phyloP scores from a whole-genome alignment of 2,329 filamentous ascomycete species.

The Pyrenochaeta sp. region DNA sequence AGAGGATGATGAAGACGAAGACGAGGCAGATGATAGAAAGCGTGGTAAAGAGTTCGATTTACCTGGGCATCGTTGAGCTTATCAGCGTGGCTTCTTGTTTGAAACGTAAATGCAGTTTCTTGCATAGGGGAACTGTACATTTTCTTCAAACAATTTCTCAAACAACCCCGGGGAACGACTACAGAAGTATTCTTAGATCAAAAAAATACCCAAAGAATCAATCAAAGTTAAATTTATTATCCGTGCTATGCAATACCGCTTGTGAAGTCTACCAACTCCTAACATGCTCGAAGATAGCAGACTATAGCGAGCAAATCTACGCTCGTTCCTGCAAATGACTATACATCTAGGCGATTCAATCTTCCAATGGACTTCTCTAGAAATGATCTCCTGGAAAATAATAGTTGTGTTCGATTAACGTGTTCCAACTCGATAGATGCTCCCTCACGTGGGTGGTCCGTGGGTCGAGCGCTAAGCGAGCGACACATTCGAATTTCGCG shows the following conservation, averaged over 20 bases:
- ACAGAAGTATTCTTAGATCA: not conserved
- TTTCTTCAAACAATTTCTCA: not conserved
- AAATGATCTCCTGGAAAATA: not conserved
- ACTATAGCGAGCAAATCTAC: no score
- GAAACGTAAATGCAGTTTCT: conserved; percentile 4
- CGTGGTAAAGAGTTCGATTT: conserved; percentile 43
- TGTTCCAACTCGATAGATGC: not conserved
- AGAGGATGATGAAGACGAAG: conserved; percentile 38
- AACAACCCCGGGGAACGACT: not conserved
- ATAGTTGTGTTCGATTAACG: no score
- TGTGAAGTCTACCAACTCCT: not conserved
- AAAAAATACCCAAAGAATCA: conserved; percentile 6
- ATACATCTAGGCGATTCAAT: not conserved
- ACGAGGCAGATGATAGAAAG: conserved; percentile 29
- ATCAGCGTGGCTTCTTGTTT: conserved; percentile 19
- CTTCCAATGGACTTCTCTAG: not conserved
- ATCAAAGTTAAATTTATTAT: not conserved
- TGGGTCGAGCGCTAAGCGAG: conserved; percentile 29
- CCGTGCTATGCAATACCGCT: not conserved
- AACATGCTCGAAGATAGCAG: not conserved
- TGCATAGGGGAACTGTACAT: not conserved
- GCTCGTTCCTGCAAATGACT: not conserved
- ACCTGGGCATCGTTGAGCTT: conserved; percentile 48
- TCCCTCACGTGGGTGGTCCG: conserved; percentile 13
- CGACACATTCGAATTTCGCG: conserved; percentile 25